These are phyloP conservation scores for Salix udensis DNA, from an alignment of 345 rosid genomes.

Conservation along the genomic window DNA sequence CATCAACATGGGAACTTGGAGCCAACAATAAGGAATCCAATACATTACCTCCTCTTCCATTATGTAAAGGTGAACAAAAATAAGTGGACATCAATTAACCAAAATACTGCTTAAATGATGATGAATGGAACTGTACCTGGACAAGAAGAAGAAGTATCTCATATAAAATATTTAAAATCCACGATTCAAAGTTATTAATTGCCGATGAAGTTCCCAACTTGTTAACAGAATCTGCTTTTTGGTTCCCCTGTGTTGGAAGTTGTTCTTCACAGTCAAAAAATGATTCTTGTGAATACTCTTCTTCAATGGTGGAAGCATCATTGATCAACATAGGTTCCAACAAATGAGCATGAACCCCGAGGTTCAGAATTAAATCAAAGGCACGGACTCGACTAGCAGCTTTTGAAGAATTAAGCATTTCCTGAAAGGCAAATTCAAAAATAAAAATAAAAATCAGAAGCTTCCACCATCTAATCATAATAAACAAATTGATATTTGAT, in stretches of 20 bases:
- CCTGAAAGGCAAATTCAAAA: constrained; percentile 47
- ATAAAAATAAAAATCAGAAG: constrained; percentile 24
- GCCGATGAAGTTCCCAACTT: constrained; percentile 56
- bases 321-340: constrained; percentile 74
- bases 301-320: constrained; percentile 72
- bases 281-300: constrained; percentile 72
- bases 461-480: constrained; percentile 12
- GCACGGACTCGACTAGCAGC: constrained; percentile 79
- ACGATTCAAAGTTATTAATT: constrained; percentile 72
- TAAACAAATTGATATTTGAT: constrained; percentile 11
- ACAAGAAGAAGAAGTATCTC: constrained; percentile 92
- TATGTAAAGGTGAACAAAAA: constrained; percentile 11
- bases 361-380: constrained; percentile 91
- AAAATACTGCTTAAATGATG: not conserved
- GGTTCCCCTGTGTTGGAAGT: constrained; percentile 46
- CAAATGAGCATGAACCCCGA: constrained; percentile 95
- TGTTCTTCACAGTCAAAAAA: constrained; percentile 53
- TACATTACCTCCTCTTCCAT: not conserved
- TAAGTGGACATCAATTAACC: not conserved
- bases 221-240: constrained; percentile 46
- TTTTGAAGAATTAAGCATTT: constrained; percentile 84
- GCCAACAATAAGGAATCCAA: not conserved
- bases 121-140: constrained; percentile 51
- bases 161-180: constrained; percentile 84
- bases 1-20: not conserved